Conservation (phyloP, 2,329 filamentous ascomycete species). For the Orbilia ellipsospora region DNA sequence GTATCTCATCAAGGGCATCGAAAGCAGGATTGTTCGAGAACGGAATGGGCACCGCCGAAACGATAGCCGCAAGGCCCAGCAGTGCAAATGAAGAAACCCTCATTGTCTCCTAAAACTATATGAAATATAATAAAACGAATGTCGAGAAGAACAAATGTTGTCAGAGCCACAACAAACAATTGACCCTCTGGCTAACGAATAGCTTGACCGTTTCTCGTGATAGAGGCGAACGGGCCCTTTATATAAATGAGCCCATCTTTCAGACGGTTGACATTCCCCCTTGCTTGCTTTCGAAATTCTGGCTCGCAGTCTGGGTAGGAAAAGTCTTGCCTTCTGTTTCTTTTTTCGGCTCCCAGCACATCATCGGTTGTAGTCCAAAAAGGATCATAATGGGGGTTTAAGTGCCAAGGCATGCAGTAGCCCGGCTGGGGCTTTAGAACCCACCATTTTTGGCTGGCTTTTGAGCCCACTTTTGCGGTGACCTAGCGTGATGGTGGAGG, state of each 20-base stretch:
- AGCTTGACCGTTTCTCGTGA: neutral
- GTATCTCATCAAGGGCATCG: slow-evolving; percentile 19
- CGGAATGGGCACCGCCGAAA: slow-evolving; percentile 23
- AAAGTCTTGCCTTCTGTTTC: neutral
- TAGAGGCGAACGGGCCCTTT: neutral
- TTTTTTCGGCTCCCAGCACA: neutral
- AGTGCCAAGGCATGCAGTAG: too few relatives aligned
- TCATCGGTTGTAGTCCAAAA: neutral
- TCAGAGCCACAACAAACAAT: neutral
- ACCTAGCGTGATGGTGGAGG: neutral
- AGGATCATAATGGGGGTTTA: too few relatives aligned
- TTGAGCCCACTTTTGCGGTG: too few relatives aligned
- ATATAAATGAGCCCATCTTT: neutral
- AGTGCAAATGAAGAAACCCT: slow-evolving; percentile 10
- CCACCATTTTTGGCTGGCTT: too few relatives aligned
- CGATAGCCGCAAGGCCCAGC: slow-evolving; percentile 23
- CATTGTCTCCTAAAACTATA: slow-evolving; percentile 7
- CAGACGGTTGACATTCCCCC: too few relatives aligned
- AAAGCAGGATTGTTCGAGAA: slow-evolving; percentile 27
- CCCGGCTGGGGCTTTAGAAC: too few relatives aligned
- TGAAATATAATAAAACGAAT: slow-evolving; percentile 1
- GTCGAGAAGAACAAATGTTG: slow-evolving; percentile 2
- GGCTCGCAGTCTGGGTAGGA: neutral
- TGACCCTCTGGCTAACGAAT: neutral
- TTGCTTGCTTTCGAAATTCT: too few relatives aligned